Evolutionary conservation across 2,329 filamentous ascomycete genomes (phyloP), one percentile per base, ranked within the genome.

Genomic region (Dothistroma septosporum): DNA sequence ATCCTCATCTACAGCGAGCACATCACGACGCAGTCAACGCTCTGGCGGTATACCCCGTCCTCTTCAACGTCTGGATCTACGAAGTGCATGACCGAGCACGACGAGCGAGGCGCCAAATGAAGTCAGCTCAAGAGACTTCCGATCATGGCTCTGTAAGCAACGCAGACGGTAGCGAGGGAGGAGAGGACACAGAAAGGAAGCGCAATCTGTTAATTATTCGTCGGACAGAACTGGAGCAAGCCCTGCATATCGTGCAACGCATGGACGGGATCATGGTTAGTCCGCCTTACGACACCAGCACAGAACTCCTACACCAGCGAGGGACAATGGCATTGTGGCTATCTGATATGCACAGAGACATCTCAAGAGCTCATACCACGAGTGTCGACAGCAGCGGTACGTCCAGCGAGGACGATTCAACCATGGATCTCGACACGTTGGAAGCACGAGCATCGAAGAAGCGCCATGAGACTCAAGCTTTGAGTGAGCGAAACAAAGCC

Each of bases 31-130:
- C 80, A 2, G 76, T 87, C 47, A 88, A 85, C 65, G 86, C 90
- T 11, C 72, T 89, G 41, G 86, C 91, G 62, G 96, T 97, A 73
- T 92, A 91, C 76, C 87, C 90, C 14, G 88, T 89, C 14, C 83
- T 96, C 77, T 87, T 93, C 67, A 86, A 86, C 53, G 83, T 91
- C 50, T 93, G 94, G 84, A 83, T 96, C 55, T 92, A 91, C 72
- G 85, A 89, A 63, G 79, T 87, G 1, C 84, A 90, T 69, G 80
- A 84, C 52, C 74, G 71, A 61, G 75, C 86, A 86, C 77, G 83
- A 83, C 69, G 76, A 74, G 58, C 70, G 72, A 55, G 81, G 22
- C 44, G 56, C 35, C 53, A 53, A 50, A 22, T 56, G 22, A 31
- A n/a, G 75, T 24, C 47, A 21, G 9, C 22, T 12, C 7, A 48